phyloP scores from a whole-genome alignment of 805 yeast genomes.

The Barnettozyma siamensis region DNA sequence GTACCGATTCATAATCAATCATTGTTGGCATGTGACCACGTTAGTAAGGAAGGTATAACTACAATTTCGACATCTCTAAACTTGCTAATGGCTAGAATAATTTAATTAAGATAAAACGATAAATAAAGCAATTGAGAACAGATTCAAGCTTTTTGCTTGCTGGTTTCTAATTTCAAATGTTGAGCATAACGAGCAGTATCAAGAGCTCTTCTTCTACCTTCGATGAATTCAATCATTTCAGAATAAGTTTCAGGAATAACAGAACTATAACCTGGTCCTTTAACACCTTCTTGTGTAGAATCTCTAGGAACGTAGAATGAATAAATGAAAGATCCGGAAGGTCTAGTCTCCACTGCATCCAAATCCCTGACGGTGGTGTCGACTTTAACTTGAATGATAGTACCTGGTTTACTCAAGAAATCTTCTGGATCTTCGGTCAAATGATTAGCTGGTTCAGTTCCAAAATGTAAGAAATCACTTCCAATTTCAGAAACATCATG shows the following conservation, averaged over 20 bases:
- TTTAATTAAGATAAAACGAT: background rate
- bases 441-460: conserved; percentile 53
- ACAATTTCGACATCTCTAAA: too few species aligned
- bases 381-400: conserved; percentile 84
- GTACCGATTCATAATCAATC: too few species aligned
- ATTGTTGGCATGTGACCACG: too few species aligned
- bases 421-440: conserved; percentile 45
- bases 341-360: conserved; percentile 52
- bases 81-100: too few species aligned
- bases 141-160: background rate
- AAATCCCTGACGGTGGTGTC: conserved; percentile 72
- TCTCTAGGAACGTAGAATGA: conserved; percentile 80
- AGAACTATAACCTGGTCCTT: conserved; percentile 55
- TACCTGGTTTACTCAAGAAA: conserved; percentile 71
- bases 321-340: conserved; percentile 83
- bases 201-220: conserved; percentile 84
- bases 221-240: conserved; percentile 89
- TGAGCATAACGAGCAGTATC: conserved; percentile 68
- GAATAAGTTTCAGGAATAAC: conserved; percentile 84
- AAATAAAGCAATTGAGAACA: background rate
- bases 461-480: conserved; percentile 37
- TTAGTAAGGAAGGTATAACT: too few species aligned
- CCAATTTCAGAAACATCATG: background rate
- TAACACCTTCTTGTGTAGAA: conserved; percentile 26
- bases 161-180: conserved; percentile 28